Evolutionary conservation across 495 filamentous ascomycete species (phyloP).

Genomic region (Xanthoparmelia taractica): DNA sequence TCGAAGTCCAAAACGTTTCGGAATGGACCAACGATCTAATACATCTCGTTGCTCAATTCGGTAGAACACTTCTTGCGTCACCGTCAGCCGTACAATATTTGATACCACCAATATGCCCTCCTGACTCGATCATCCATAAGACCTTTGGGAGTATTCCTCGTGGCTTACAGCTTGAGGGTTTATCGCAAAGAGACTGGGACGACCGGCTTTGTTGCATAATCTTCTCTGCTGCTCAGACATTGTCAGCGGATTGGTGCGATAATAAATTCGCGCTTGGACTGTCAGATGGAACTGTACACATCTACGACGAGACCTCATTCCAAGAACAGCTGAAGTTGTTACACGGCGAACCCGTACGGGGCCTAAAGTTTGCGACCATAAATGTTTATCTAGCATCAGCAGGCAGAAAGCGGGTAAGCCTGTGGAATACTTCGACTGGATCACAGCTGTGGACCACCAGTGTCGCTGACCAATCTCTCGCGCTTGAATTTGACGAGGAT

Average conservation of each 20-base stretch:
- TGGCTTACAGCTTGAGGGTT: conserved; percentile 27
- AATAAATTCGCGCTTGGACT: conserved; percentile 14
- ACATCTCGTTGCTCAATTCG: too few relatives aligned
- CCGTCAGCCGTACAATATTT: not conserved
- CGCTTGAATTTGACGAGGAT: not conserved
- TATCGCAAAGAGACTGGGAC: conserved; percentile 29
- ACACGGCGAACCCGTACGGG: not conserved
- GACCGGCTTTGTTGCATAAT: conserved; percentile 28
- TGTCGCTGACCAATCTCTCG: too few relatives aligned
- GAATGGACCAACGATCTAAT: not conserved
- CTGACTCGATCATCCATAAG: not conserved
- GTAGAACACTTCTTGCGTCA: not conserved
- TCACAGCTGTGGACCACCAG: not conserved
- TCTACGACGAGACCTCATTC: conserved; percentile 9
- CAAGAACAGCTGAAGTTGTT: not conserved
- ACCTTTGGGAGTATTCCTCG: conserved; percentile 21
- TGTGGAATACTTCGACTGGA: not conserved
- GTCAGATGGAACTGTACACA: conserved; percentile 7
- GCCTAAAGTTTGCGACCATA: not conserved
- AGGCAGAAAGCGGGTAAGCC: not conserved
- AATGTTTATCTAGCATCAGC: not conserved
- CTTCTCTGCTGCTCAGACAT: conserved; percentile 19
- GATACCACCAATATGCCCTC: not conserved
- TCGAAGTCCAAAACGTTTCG: not conserved
- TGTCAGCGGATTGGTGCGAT: conserved; percentile 23